Conservation (phyloP, 331 rosid genomes). For the Pyrus hybrid region DNA sequence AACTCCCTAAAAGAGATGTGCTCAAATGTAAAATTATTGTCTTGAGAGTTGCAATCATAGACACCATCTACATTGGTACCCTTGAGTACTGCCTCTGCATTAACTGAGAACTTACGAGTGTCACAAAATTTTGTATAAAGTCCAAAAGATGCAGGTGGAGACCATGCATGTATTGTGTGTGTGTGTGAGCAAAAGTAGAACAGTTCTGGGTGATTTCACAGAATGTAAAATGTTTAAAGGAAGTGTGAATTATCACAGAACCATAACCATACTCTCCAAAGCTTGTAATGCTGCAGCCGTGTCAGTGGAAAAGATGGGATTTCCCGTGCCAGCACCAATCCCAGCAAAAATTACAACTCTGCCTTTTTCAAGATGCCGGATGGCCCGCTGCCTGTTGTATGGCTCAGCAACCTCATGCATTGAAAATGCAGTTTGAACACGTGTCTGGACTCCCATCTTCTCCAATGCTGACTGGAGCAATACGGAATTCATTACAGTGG, state of each 20-base stretch:
- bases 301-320: constrained; percentile 77
- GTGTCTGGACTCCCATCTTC: constrained; percentile 88
- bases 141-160: neutral
- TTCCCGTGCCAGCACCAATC: constrained; percentile 73
- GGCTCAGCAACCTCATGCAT: constrained; percentile 90
- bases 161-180: neutral
- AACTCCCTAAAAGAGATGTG: constrained; percentile 86
- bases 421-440: constrained; percentile 69
- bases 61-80: constrained; percentile 89
- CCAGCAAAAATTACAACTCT: constrained; percentile 96
- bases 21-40: constrained; percentile 77
- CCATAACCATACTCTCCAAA: constrained; percentile 75
- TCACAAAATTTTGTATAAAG: neutral
- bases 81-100: constrained; percentile 87
- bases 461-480: constrained; percentile 90
- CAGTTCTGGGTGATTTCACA: neutral
- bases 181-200: neutral
- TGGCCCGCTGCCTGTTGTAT: constrained; percentile 86
- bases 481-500: constrained; percentile 87
- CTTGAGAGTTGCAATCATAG: constrained; percentile 79
- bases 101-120: constrained; percentile 35
- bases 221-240: neutral
- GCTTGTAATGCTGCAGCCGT: constrained; percentile 88
- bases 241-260: neutral
- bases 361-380: constrained; percentile 97